These are phyloP conservation scores for Aquilaria agallochum DNA, from an alignment of 441 rosid genomes.

Conservation along the genomic window DNA sequence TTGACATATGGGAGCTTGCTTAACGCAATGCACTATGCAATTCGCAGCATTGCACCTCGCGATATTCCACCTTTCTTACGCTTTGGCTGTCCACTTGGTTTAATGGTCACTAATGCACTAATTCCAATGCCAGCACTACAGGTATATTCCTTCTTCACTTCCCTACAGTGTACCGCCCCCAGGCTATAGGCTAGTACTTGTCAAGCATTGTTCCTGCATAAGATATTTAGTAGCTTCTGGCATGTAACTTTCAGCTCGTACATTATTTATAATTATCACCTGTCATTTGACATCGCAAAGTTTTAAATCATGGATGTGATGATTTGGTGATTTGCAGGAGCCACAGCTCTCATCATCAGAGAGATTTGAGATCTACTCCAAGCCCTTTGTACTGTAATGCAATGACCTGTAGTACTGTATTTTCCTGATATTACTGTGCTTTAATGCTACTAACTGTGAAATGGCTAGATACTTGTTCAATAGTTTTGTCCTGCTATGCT, in stretches of 20 bases:
- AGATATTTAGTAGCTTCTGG: too few species aligned
- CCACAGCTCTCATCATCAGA: conserved; percentile 58
- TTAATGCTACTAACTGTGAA: too few species aligned
- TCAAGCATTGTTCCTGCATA: too few species aligned
- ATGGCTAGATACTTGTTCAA: too few species aligned
- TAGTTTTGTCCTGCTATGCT: background rate
- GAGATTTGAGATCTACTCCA: conserved; percentile 40
- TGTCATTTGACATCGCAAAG: too few species aligned
- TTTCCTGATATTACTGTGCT: too few species aligned
- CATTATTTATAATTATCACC: too few species aligned
- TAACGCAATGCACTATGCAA: conserved; percentile 37
- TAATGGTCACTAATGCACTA: conserved; percentile 18
- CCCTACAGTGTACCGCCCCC: too few species aligned
- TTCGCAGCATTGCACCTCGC: conserved; percentile 40
- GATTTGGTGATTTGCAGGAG: conserved; percentile 36
- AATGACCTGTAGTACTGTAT: too few species aligned
- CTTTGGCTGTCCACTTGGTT: conserved; percentile 30
- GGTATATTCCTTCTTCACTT: conserved; percentile 16
- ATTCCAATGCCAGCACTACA: conserved; percentile 14
- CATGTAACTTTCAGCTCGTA: too few species aligned
- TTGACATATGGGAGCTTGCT: conserved; percentile 55
- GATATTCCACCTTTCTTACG: conserved; percentile 6
- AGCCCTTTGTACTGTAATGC: conserved; percentile 34
- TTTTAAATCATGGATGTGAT: background rate
- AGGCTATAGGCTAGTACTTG: too few species aligned